A percentile compares a stretch with the other conserved stretches of the same genome.
Evolutionary conservation across 2,329 filamentous ascomycete genomes (phyloP).

Genomic region (Verticillium dahliae): DNA sequence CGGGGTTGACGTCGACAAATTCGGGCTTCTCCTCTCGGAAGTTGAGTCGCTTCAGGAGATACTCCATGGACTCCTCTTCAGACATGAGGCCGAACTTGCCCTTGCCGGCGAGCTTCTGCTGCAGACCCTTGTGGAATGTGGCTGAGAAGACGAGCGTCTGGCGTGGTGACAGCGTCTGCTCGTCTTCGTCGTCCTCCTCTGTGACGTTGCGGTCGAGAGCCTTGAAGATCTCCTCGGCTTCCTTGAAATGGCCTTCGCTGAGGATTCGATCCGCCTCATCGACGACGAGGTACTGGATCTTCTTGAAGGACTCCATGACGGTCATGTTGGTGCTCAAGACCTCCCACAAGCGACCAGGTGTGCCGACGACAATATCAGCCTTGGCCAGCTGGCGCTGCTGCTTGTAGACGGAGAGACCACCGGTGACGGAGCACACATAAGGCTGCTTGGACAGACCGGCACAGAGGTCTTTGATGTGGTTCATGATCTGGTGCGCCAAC

Average conservation of each 20-base stretch:
- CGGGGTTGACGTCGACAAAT: conserved; percentile 87
- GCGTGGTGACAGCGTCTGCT: conserved; percentile 40
- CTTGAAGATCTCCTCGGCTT: conserved; percentile 80
- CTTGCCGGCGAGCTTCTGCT: conserved; percentile 84
- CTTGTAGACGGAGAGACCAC: conserved; percentile 89
- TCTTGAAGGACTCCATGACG: conserved; percentile 62
- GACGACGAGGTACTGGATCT: conserved; percentile 76
- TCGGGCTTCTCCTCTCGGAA: conserved; percentile 80
- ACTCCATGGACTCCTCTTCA: conserved; percentile 82
- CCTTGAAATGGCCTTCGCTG: conserved; percentile 91
- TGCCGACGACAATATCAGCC: conserved; percentile 89
- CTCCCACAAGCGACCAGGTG: conserved; percentile 91
- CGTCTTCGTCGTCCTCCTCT: conserved; percentile 43
- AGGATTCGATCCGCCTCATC: conserved; percentile 92
- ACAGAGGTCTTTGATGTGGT: conserved; percentile 74
- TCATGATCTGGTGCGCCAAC: conserved; percentile 82
- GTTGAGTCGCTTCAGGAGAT: conserved; percentile 81
- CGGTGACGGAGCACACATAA: conserved; percentile 82
- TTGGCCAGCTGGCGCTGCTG: conserved; percentile 78
- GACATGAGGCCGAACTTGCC: conserved; percentile 49
- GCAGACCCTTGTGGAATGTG: conserved; percentile 85
- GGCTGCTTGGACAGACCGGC: conserved; percentile 52
- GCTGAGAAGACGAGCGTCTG: conserved; percentile 96
- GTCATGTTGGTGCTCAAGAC: conserved; percentile 71
- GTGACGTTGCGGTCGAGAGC: conserved; percentile 70